A percentile compares a stretch with the other conserved stretches of the same genome.
phyloP scores from a whole-genome alignment of 2,329 filamentous ascomycete species.

The Xylaria sp. region DNA sequence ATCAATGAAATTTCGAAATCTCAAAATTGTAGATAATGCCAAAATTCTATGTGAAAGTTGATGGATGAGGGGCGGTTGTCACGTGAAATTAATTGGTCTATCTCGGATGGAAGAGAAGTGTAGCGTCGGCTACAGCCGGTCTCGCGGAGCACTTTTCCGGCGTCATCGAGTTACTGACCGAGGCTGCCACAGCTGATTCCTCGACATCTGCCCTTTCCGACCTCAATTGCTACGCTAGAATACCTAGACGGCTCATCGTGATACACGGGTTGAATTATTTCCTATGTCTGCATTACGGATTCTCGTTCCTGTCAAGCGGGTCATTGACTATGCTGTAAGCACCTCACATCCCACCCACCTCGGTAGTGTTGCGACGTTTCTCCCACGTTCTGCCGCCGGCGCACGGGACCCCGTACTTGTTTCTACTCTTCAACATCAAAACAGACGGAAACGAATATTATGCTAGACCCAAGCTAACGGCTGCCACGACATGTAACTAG shows the following conservation, averaged over 20 bases:
- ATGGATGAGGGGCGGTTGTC: constrained; percentile 11
- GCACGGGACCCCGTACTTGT: not conserved
- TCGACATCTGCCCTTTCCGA: too few species aligned
- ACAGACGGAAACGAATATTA: not conserved
- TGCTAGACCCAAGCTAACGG: constrained; percentile 11
- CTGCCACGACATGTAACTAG: constrained; percentile 52
- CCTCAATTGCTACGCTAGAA: constrained; percentile 16
- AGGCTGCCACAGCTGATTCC: constrained; percentile 17
- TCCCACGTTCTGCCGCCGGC: not conserved
- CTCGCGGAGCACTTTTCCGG: constrained; percentile 46
- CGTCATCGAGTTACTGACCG: constrained; percentile 41
- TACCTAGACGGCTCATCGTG: not conserved
- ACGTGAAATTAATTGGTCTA: too few species aligned
- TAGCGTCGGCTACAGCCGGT: constrained; percentile 50
- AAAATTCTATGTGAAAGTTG: too few species aligned
- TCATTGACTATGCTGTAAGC: constrained; percentile 85
- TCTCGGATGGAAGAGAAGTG: too few species aligned
- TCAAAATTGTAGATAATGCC: too few species aligned
- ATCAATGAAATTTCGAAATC: too few species aligned
- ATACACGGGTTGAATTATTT: constrained; percentile 4
- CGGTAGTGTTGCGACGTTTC: not conserved
- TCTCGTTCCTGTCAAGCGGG: constrained; percentile 83
- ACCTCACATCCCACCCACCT: not conserved
- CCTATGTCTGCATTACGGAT: constrained; percentile 76
- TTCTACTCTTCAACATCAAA: not conserved